Base-by-base conservation (phyloP, 371 early-diverging fungal species). In the Mucor ambiguus region DNA sequence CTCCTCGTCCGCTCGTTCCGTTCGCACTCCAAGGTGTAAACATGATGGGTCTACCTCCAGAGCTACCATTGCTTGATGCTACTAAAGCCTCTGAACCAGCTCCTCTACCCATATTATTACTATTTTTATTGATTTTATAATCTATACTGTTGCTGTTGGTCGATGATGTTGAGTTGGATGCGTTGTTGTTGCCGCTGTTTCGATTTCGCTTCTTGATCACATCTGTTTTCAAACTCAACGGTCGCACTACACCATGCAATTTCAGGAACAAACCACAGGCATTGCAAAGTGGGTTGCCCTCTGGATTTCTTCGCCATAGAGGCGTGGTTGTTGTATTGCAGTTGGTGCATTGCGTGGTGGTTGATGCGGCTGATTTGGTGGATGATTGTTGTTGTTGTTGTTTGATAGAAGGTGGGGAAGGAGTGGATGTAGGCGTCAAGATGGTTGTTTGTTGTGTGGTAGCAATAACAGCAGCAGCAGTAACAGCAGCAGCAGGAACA, bases 201-300 rank as follows among this genome's bases (percentile, higher is more conserved):
- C 72, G 30, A 58, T 74, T 74, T 52, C 74, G 57, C 43, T 70
- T 74, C 37, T 74, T 74, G 33, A 74, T 74, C 14, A 74, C 63
- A 58, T 74, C 60, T 10, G 74, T 74, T 59, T 74, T 74, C n/a
- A 74, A 60, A 59, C 74, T 70, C 37, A 74, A 55, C 10, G 74
- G 74, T 12, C 74, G 30, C 14, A 74, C 67, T 10, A 67, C 61
- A 14, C 74, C 74, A 62, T 74, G 74, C 35, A 74, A 35, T 61
- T 74, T 74, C 29, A 67, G 59, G 54, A 74, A 74, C 43, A 74
- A 58, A 7, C 74, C 74, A 58, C 74, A 74, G 1, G 74, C 74
- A 65, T 74, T 74, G 33, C 74, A 74, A 28, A 74, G 54, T 20
- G 74, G 70, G 12, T 64, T 57, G 38, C 74, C 74, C 37, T 74